These are phyloP conservation scores for Macrolepiota albuminosa DNA, from an alignment of 768 basidiomycete genomes.

Conservation along the genomic window DNA sequence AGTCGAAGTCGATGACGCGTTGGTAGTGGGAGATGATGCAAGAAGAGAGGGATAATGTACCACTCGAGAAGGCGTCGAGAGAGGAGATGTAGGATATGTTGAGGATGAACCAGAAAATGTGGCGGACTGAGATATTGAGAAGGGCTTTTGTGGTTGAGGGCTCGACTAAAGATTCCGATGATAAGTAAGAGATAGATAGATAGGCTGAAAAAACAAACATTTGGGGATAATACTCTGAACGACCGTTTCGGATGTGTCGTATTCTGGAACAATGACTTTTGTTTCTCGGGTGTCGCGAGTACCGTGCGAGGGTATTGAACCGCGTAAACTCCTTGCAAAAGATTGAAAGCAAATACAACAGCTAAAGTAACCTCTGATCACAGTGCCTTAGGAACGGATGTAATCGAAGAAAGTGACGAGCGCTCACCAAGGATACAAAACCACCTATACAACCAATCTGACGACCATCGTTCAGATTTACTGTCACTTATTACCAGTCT, in stretches of 20 bases:
- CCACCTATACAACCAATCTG: slow-evolving; percentile 33
- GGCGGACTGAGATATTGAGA: slow-evolving; percentile 32
- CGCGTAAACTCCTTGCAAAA: slow-evolving; percentile 35
- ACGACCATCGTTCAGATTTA: slow-evolving; percentile 24
- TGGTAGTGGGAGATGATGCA: slow-evolving; percentile 26
- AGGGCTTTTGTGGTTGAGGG: slow-evolving; percentile 39
- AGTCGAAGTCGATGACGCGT: slow-evolving; percentile 28
- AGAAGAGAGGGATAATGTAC: slow-evolving; percentile 30
- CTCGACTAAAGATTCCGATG: slow-evolving; percentile 24
- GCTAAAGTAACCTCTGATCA: slow-evolving; percentile 29
- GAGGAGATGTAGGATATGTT: slow-evolving; percentile 33
- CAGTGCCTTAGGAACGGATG: background rate
- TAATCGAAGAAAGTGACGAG: background rate
- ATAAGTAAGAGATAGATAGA: background rate
- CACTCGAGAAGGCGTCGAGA: slow-evolving; percentile 36
- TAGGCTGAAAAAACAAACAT: slow-evolving; percentile 21
- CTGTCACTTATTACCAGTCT: slow-evolving; percentile 19
- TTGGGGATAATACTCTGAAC: slow-evolving; percentile 36
- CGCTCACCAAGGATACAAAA: slow-evolving; percentile 35
- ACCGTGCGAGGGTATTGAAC: slow-evolving; percentile 38
- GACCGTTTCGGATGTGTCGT: slow-evolving; percentile 29
- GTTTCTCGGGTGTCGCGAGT: slow-evolving; percentile 29
- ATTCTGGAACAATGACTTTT: slow-evolving; percentile 20
- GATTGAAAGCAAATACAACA: slow-evolving; percentile 32
- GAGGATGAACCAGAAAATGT: slow-evolving; percentile 24